These are phyloP conservation scores for Aspergillus candidus DNA, from an alignment of 2,329 filamentous ascomycete species.

Conservation along the genomic window DNA sequence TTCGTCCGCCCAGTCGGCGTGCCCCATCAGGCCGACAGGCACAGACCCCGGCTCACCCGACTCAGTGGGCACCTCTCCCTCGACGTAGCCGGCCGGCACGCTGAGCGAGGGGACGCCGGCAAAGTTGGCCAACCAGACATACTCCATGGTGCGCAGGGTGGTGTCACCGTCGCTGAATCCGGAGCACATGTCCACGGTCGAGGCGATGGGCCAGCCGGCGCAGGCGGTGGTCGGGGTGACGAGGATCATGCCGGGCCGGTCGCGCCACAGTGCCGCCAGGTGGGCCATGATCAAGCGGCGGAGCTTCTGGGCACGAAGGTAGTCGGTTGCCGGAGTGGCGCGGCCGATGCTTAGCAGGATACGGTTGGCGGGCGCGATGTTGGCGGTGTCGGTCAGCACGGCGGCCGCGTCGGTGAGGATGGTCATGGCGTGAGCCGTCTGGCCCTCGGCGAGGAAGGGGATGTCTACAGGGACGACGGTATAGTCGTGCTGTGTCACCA, in stretches of 20 bases:
- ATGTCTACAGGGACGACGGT: slow-evolving; percentile 42
- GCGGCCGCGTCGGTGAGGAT: slow-evolving; percentile 62
- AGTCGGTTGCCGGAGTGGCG: slow-evolving; percentile 59
- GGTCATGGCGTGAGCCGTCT: slow-evolving; percentile 65
- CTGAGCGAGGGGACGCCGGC: slow-evolving; percentile 64
- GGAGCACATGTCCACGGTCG: slow-evolving; percentile 48
- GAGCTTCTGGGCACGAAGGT: slow-evolving; percentile 62
- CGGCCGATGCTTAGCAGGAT: slow-evolving; percentile 57
- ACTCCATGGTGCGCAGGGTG: slow-evolving; percentile 66
- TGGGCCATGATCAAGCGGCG: slow-evolving; percentile 68
- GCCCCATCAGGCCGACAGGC: slow-evolving; percentile 52
- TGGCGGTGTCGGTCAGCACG: slow-evolving; percentile 30
- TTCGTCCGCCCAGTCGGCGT: slow-evolving; percentile 51
- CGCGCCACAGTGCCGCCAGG: slow-evolving; percentile 59
- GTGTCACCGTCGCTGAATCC: slow-evolving; percentile 65
- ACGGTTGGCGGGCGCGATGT: slow-evolving; percentile 33
- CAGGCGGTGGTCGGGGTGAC: slow-evolving; percentile 68
- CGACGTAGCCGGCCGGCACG: slow-evolving; percentile 63
- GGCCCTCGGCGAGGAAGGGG: slow-evolving; percentile 56
- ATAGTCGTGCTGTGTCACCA: slow-evolving; percentile 21
- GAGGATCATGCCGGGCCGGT: slow-evolving; percentile 65
- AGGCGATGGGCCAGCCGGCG: slow-evolving; percentile 61
- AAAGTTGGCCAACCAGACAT: slow-evolving; percentile 72
- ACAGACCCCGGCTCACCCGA: slow-evolving; percentile 33
- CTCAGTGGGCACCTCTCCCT: slow-evolving; percentile 18